Conservation (phyloP, 495 filamentous ascomycete species). For the Annulohypoxylon stygium region DNA sequence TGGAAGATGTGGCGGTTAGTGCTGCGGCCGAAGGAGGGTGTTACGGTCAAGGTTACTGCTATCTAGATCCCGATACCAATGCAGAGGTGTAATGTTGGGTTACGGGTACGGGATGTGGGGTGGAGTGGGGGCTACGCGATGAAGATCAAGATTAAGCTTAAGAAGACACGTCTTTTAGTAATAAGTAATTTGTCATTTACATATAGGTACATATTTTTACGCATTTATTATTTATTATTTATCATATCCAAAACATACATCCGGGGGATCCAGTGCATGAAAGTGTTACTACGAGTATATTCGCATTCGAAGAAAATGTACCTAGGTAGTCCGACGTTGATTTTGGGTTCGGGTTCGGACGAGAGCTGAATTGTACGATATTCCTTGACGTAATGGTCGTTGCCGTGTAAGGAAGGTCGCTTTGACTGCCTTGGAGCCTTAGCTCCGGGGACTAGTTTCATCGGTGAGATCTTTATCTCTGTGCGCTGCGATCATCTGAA, state of each 20-base stretch:
- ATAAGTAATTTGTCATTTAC: background rate
- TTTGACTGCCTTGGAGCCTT: background rate
- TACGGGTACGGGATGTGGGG: background rate
- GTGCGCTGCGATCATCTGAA: background rate
- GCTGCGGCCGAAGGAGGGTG: slow-evolving; percentile 63
- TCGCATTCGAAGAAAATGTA: background rate
- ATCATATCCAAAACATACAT: background rate
- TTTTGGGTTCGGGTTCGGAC: slow-evolving; percentile 27
- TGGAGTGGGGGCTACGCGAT: background rate
- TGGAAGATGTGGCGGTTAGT: slow-evolving; percentile 69
- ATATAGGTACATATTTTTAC: slow-evolving; percentile 13
- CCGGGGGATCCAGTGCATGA: too few species aligned
- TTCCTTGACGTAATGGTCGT: background rate
- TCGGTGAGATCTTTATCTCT: background rate
- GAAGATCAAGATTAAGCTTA: too few species aligned
- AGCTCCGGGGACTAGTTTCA: background rate
- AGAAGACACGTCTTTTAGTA: background rate
- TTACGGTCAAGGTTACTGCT: slow-evolving; percentile 57
- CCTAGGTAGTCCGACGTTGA: background rate
- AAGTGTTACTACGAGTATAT: background rate
- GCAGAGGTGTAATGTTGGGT: background rate
- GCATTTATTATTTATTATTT: background rate
- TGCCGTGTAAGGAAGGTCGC: background rate
- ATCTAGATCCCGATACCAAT: slow-evolving; percentile 5
- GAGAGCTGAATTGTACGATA: slow-evolving; percentile 10